Evolutionary conservation across 2,329 filamentous ascomycete genomes (phyloP).

Genomic region (Lachnellula hyalina): DNA sequence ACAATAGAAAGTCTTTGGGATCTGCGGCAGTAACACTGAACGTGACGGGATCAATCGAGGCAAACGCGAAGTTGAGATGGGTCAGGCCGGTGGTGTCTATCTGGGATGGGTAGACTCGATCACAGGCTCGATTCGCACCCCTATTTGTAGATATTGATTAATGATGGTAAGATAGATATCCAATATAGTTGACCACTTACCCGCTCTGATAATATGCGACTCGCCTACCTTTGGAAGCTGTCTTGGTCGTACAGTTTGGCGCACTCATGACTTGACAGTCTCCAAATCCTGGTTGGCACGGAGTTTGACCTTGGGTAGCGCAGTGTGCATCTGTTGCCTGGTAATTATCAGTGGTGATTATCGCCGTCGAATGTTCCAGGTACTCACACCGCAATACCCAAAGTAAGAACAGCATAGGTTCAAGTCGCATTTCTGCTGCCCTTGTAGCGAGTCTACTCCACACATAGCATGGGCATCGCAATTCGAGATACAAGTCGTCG

Average conservation of each 20-base stretch:
- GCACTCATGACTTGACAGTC: slow-evolving; percentile 25
- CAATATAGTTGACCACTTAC: slow-evolving; percentile 5
- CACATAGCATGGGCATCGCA: slow-evolving; percentile 32
- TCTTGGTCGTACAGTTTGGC: slow-evolving; percentile 25
- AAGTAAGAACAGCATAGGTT: slow-evolving; percentile 19
- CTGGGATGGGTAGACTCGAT: slow-evolving; percentile 29
- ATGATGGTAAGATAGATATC: slow-evolving; percentile 19
- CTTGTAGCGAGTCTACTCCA: slow-evolving; percentile 25
- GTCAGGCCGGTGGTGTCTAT: slow-evolving; percentile 31
- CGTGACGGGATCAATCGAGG: slow-evolving; percentile 35
- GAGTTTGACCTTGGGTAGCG: background rate
- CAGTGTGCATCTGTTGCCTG: background rate
- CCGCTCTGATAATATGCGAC: slow-evolving; percentile 35
- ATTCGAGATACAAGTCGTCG: slow-evolving; percentile 17
- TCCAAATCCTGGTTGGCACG: slow-evolving; percentile 35
- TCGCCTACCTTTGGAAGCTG: slow-evolving; percentile 26
- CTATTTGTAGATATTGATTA: background rate
- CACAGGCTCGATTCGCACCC: slow-evolving; percentile 22
- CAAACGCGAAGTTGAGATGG: slow-evolving; percentile 39
- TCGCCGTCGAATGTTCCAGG: background rate
- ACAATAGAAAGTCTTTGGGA: slow-evolving; percentile 14
- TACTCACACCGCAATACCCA: slow-evolving; percentile 18
- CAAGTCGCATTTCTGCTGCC: slow-evolving; percentile 23
- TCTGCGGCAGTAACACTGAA: slow-evolving; percentile 29
- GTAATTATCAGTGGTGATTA: background rate